Evolutionary conservation across 768 basidiomycete species (phyloP).

Genomic region (Phylloporus scabripes): DNA sequence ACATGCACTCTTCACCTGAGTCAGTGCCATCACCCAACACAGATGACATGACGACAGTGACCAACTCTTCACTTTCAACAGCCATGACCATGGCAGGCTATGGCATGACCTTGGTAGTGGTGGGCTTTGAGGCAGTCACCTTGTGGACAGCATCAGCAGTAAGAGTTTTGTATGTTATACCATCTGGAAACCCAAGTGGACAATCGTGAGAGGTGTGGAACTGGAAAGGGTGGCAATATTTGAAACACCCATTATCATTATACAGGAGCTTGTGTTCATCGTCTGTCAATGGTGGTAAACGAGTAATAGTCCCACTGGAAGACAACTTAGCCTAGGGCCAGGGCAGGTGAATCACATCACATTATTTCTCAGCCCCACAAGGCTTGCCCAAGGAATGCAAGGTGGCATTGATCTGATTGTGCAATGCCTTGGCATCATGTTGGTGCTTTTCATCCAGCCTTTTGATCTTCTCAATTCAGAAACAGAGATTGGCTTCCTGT

Average conservation of each 20-base stretch:
- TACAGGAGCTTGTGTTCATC: background rate
- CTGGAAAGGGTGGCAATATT: background rate
- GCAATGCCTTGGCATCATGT: too few relatives aligned
- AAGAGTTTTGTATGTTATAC: background rate
- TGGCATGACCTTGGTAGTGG: background rate
- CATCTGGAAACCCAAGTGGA: background rate
- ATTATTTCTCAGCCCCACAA: background rate
- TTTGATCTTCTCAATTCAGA: background rate
- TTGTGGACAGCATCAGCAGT: background rate
- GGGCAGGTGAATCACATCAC: too few relatives aligned
- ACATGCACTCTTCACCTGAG: conserved; percentile 6
- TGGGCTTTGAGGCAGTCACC: background rate
- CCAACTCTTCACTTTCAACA: background rate
- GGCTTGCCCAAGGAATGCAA: too few relatives aligned
- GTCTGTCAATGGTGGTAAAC: background rate
- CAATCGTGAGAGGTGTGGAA: background rate
- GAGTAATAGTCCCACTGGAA: too few relatives aligned
- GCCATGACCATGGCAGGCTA: background rate
- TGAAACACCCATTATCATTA: background rate
- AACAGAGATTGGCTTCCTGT: background rate
- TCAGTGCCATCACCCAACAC: background rate
- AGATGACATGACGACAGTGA: conserved; percentile 2
- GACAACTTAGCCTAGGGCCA: too few relatives aligned
- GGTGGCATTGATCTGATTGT: too few relatives aligned
- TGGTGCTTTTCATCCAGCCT: background rate